Percentiles rank a stretch among this genome's conserved stretches.
phyloP scores from a whole-genome alignment of 768 basidiomycete species.

The Pisolithus albus region DNA sequence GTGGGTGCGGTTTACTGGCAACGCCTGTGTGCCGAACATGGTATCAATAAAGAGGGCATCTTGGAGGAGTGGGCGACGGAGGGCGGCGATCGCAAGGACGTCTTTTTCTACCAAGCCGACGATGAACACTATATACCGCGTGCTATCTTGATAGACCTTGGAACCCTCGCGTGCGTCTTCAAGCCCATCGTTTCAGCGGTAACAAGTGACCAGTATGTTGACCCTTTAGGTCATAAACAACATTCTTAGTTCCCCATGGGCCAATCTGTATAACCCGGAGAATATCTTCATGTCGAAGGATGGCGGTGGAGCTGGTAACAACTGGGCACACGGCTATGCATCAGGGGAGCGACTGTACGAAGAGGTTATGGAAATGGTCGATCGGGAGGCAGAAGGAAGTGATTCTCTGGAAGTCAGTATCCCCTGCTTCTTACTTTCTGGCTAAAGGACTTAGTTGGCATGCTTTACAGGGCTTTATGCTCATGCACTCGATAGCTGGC shows the following conservation, averaged over 20 bases:
- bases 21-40: constrained; percentile 95
- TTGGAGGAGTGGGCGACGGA: constrained; percentile 97
- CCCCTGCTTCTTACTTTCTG: background rate
- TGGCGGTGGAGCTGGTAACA: constrained; percentile 98
- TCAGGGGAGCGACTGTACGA: constrained; percentile 90
- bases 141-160: constrained; percentile 92
- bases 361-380: constrained; percentile 98
- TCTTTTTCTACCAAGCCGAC: constrained; percentile 99
- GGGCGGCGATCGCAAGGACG: constrained; percentile 94
- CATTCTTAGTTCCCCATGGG: constrained; percentile 83
- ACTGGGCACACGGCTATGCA: constrained; percentile 94
- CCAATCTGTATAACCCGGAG: constrained; percentile 91
- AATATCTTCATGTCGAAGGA: constrained; percentile 96
- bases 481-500: constrained; percentile 97
- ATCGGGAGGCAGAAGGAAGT: constrained; percentile 95
- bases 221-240: constrained; percentile 83
- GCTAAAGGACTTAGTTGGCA: background rate
- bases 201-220: background rate
- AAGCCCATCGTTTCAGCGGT: background rate
- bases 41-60: constrained; percentile 91
- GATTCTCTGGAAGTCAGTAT: constrained; percentile 83
- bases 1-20: constrained; percentile 99
- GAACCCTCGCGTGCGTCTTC: constrained; percentile 83
- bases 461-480: constrained; percentile 85
- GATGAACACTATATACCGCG: constrained; percentile 99